A percentile compares a stretch with the other conserved stretches of the same genome.
Evolutionary conservation across 768 basidiomycete species (phyloP).

Genomic region (Lactarius hengduanensis): DNA sequence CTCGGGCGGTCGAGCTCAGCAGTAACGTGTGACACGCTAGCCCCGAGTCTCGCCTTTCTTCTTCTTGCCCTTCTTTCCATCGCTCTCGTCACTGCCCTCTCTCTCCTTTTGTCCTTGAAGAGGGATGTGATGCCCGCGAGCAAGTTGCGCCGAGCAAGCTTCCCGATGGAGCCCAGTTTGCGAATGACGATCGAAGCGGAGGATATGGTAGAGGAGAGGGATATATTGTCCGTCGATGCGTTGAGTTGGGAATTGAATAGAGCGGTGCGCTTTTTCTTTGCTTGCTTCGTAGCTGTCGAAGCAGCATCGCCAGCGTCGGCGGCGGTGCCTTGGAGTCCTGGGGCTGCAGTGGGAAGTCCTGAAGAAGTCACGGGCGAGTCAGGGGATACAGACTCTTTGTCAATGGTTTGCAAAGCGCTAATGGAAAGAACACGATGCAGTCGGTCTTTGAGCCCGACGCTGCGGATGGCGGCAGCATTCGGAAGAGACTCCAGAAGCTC

Average conservation of each 20-base stretch:
- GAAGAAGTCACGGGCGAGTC: conserved; percentile 31
- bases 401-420: conserved; percentile 55
- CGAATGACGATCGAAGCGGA: conserved; percentile 96
- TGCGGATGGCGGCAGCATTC: conserved; percentile 45
- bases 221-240: conserved; percentile 91
- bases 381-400: conserved; percentile 53
- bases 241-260: conserved; percentile 90
- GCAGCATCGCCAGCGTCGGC: conserved; percentile 33
- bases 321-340: conserved; percentile 32
- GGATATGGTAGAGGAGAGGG: conserved; percentile 89
- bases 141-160: conserved; percentile 84
- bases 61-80: conserved; percentile 47
- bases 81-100: conserved; percentile 39
- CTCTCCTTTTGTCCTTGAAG: conserved; percentile 81
- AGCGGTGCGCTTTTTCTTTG: conserved; percentile 66
- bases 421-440: conserved; percentile 72
- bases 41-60: conserved; percentile 60
- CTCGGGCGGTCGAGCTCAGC: conserved; percentile 81
- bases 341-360: conserved; percentile 1
- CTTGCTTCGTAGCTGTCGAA: conserved; percentile 37
- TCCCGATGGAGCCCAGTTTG: conserved; percentile 89
- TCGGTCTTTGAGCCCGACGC: conserved; percentile 73
- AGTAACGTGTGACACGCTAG: conserved; percentile 77
- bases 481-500: conserved; percentile 49
- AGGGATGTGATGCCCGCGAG: conserved; percentile 88